phyloP scores from a whole-genome alignment of 116 monocot genomes.

The Iris pallida region DNA sequence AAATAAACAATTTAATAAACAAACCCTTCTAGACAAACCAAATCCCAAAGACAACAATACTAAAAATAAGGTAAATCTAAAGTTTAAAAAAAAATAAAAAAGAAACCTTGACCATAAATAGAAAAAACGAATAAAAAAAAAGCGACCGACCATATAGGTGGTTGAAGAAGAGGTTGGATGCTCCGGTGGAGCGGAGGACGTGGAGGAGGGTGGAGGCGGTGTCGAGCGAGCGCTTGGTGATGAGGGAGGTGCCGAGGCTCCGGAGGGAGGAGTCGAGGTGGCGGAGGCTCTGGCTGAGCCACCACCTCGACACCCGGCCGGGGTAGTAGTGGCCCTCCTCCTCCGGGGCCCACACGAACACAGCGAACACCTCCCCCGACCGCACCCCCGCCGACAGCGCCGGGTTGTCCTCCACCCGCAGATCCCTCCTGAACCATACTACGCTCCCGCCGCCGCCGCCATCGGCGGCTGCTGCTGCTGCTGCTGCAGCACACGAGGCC shows the following conservation, averaged over 20 bases:
- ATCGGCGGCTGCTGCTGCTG: conserved; percentile 5
- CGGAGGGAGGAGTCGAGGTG: conserved; percentile 75
- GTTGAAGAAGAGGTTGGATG: conserved; percentile 76
- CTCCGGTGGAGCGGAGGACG: conserved; percentile 51
- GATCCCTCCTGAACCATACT: conserved; percentile 95
- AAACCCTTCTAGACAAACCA: neutral
- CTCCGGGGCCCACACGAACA: conserved; percentile 89
- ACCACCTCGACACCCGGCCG: conserved; percentile 90
- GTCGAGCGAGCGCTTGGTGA: conserved; percentile 74
- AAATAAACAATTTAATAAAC: neutral
- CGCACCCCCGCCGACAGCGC: conserved; percentile 79
- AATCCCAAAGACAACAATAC: neutral
- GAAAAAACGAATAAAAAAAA: neutral
- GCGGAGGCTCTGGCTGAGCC: conserved; percentile 75
- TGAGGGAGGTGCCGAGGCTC: conserved; percentile 58
- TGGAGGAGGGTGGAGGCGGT: conserved; percentile 58
- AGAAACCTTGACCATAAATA: too few relatives aligned
- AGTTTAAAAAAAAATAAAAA: neutral
- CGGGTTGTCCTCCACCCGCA: conserved; percentile 94
- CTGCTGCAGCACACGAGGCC: too few relatives aligned
- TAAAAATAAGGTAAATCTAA: neutral
- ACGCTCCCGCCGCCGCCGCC: conserved; percentile 27
- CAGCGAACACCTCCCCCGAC: conserved; percentile 54
- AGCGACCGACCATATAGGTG: conserved; percentile 74
- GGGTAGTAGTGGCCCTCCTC: conserved; percentile 85